Base-by-base conservation (phyloP, 2,329 filamentous ascomycete genomes). In the Sclerotinia subarctica region DNA sequence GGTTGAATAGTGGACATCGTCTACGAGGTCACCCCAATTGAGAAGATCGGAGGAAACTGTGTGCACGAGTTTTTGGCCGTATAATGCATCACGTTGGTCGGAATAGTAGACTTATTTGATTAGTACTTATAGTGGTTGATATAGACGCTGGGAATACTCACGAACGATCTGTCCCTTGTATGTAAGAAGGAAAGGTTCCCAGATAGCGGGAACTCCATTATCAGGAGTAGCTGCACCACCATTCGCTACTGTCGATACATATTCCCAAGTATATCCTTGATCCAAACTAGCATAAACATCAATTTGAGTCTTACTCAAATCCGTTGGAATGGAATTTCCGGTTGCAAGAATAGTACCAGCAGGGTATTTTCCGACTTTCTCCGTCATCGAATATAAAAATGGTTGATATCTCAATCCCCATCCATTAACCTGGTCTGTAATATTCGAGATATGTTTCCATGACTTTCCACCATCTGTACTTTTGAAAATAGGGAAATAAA, bases 361-460 rank as follows among this genome's bases (percentile, higher is more conserved):
- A 1, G 82, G 78, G 74, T 83, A 91, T 1, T 81, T 80, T 24
- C 84, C 89, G 62, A 91, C 80, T 4, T 79, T 76, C 53, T 84
- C 79, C 0, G 86, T 84, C 3, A 92, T 82, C 71, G 87, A 82
- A 73, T 90, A 90, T 19, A 92, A 80, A 76, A 86, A 85, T 0
- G 90, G 90, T 73, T 92, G 90, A 74, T 90, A 91, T 42, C 88
- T 83, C 66, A 91, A 76, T 26, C 90, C 90, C 80, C 85, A 87
- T 53, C 83, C 83, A 71, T 90, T 88, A 42, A 84, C 85, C 60
- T 84, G 82, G 75, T 92, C 90, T 19, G 85, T 80, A 13, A 92
- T 85, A 21, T 82, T 82, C 5, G 87, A 86, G 62, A 90, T 80
- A 74, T 89, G 84, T 21, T 81, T 80, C 90, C 90, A 92, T 1